A percentile compares a stretch with the other conserved stretches of the same genome.
Conservation (phyloP, 2,329 filamentous ascomycete genomes). For the Hypomyces rosellus region DNA sequence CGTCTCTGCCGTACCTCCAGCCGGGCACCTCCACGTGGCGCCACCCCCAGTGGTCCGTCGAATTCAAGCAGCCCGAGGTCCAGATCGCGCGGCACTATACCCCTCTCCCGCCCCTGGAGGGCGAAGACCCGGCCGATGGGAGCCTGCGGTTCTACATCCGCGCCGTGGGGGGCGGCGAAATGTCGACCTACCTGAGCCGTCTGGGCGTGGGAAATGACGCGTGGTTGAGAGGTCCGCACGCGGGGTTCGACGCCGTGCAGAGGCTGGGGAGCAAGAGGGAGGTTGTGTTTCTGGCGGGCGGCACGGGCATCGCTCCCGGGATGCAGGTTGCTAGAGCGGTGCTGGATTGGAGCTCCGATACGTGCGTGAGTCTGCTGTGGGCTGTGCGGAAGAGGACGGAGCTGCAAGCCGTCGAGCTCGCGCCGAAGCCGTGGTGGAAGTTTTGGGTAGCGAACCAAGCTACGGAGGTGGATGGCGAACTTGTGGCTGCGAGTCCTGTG, state of each 20-base stretch:
- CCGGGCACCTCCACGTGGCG: conserved; percentile 23
- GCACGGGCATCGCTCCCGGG: conserved; percentile 87
- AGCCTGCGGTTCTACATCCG: conserved; percentile 69
- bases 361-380: conserved; percentile 69
- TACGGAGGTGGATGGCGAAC: conserved; percentile 16
- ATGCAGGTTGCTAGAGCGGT: conserved; percentile 69
- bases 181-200: conserved; percentile 71
- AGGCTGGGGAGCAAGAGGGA: conserved; percentile 24
- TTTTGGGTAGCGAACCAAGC: conserved; percentile 17
- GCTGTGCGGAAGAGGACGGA: conserved; percentile 58
- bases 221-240: conserved; percentile 71
- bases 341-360: conserved; percentile 30
- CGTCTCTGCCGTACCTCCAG: conserved; percentile 23
- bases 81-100: conserved; percentile 92
- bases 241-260: conserved; percentile 52
- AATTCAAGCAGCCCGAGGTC: conserved; percentile 89
- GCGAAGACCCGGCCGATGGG: conserved; percentile 27
- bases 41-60: conserved; percentile 74
- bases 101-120: conserved; percentile 57
- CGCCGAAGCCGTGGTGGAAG: conserved; percentile 19
- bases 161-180: conserved; percentile 72
- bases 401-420: conserved; percentile 29
- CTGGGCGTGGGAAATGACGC: conserved; percentile 58
- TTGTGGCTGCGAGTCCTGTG: conserved; percentile 38
- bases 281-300: conserved; percentile 84